These are phyloP conservation scores for Prillingera fragicola DNA, from an alignment of 1,284 basidiomycete species.

Conservation along the genomic window DNA sequence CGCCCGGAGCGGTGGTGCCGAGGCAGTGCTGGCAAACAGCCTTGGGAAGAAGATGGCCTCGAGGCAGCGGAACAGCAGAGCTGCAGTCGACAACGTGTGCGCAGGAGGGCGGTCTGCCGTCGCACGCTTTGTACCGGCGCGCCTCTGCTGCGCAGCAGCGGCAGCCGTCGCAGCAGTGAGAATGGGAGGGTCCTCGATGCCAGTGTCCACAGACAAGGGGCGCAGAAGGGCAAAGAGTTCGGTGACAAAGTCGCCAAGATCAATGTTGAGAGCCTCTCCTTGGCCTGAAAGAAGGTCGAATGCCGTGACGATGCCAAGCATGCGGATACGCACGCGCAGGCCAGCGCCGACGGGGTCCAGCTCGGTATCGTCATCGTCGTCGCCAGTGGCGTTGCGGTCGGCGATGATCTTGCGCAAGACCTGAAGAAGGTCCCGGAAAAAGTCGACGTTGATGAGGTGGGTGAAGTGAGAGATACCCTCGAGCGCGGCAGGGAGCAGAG, in stretches of 20 bases:
- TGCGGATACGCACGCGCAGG: slow-evolving; percentile 57
- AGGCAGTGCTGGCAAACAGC: slow-evolving; percentile 52
- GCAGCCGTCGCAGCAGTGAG: slow-evolving; percentile 25
- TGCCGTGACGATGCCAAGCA: slow-evolving; percentile 87
- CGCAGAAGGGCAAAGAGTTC: slow-evolving; percentile 51
- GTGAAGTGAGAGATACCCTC: slow-evolving; percentile 90
- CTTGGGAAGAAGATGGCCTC: slow-evolving; percentile 68
- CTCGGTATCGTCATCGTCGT: slow-evolving; percentile 19
- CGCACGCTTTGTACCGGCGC: slow-evolving; percentile 5
- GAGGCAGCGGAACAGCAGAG: slow-evolving; percentile 81
- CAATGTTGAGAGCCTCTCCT: slow-evolving; percentile 96
- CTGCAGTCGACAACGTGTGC: slow-evolving; percentile 41
- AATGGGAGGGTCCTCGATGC: slow-evolving; percentile 49
- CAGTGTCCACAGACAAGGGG: slow-evolving; percentile 50
- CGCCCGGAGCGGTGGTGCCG: slow-evolving; percentile 66
- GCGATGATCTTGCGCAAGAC: slow-evolving; percentile 75
- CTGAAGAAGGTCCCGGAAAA: slow-evolving; percentile 90
- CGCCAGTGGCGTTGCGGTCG: slow-evolving; percentile 47
- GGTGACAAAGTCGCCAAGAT: slow-evolving; percentile 81
- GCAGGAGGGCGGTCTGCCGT: slow-evolving; percentile 22
- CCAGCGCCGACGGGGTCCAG: slow-evolving; percentile 29
- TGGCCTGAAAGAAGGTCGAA: slow-evolving; percentile 95
- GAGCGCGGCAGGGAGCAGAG: slow-evolving; percentile 79
- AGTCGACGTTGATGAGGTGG: slow-evolving; percentile 96
- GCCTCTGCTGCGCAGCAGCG: slow-evolving; percentile 14